phyloP scores from a whole-genome alignment of 148 eudicot species.

The Cornus kousa region DNA sequence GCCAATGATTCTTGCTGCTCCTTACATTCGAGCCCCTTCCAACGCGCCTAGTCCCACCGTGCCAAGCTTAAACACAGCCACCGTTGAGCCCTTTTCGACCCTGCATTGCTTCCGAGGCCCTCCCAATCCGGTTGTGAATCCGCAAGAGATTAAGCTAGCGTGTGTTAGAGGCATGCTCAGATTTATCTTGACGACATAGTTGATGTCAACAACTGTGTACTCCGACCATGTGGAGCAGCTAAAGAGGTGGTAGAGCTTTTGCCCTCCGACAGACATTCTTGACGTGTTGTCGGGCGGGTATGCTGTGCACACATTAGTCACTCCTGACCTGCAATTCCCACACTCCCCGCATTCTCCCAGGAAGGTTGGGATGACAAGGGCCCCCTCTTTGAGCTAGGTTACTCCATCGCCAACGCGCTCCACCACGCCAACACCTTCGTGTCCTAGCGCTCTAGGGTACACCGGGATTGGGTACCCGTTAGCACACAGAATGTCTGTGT shows the following conservation, averaged over 20 bases:
- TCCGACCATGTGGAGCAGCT: conserved; percentile 21
- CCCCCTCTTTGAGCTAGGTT: conserved; percentile 9
- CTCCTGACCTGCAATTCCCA: conserved; percentile 3
- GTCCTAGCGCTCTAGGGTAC: conserved; percentile 13
- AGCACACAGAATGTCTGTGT: conserved; percentile 17
- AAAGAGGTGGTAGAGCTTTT: conserved; percentile 8
- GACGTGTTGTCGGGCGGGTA: conserved; percentile 11
- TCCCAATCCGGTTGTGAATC: conserved; percentile 13
- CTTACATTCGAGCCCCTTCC: conserved; percentile 10
- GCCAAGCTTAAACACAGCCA: conserved; percentile 11
- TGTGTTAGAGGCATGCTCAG: not conserved
- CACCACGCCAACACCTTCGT: conserved; percentile 15
- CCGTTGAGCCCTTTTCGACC: not conserved
- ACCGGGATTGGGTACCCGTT: not conserved
- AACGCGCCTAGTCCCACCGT: conserved; percentile 13
- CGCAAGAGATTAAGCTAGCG: conserved; percentile 13
- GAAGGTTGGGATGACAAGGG: conserved; percentile 1
- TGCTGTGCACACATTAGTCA: conserved; percentile 10
- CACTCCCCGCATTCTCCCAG: conserved; percentile 11
- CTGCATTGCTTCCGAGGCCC: conserved; percentile 11
- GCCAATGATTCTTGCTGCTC: conserved; percentile 13
- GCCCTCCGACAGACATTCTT: not conserved
- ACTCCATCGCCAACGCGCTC: conserved; percentile 14
- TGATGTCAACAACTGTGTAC: not conserved
- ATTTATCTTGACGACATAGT: conserved; percentile 8